These are phyloP conservation scores for Buxus sempervirens DNA, from an alignment of 164 flowering plant genomes.

Conservation along the genomic window DNA sequence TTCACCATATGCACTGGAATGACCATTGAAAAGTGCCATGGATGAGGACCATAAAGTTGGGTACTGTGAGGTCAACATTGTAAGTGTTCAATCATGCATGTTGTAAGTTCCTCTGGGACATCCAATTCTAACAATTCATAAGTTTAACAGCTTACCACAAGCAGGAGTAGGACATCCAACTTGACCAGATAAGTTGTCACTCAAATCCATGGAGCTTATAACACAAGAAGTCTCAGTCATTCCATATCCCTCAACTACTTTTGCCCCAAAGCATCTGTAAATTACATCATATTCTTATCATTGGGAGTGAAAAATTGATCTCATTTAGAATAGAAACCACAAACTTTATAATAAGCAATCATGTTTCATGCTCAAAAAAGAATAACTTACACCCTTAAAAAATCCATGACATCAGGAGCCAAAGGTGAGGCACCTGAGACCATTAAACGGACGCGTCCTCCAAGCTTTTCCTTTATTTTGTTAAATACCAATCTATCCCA, in stretches of 20 bases:
- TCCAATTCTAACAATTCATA: not conserved
- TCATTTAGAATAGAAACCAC: not conserved
- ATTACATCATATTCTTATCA: slow-evolving; percentile 6
- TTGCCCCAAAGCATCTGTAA: slow-evolving; percentile 85
- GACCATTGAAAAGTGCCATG: too few species aligned
- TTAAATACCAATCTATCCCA: slow-evolving; percentile 97
- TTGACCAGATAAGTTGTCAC: slow-evolving; percentile 74
- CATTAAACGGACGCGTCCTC: slow-evolving; percentile 87
- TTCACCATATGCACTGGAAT: too few species aligned
- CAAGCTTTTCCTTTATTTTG: slow-evolving; percentile 83
- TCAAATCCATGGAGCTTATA: slow-evolving; percentile 59
- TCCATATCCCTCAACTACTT: slow-evolving; percentile 86
- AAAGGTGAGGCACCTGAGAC: slow-evolving; percentile 94
- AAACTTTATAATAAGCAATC: not conserved
- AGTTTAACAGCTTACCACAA: slow-evolving; percentile 63
- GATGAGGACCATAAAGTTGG: too few species aligned
- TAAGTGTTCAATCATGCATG: not conserved
- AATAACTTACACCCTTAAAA: slow-evolving; percentile 79
- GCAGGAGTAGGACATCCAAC: slow-evolving; percentile 94
- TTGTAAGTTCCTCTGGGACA: too few species aligned
- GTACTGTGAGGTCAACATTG: too few species aligned
- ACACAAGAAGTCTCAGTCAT: slow-evolving; percentile 95
- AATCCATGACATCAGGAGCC: slow-evolving; percentile 96
- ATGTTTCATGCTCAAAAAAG: not conserved
- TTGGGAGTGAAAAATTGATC: not conserved